phyloP scores from a whole-genome alignment of 129 eudicot genomes.

The Gnaphalium uliginosum region DNA sequence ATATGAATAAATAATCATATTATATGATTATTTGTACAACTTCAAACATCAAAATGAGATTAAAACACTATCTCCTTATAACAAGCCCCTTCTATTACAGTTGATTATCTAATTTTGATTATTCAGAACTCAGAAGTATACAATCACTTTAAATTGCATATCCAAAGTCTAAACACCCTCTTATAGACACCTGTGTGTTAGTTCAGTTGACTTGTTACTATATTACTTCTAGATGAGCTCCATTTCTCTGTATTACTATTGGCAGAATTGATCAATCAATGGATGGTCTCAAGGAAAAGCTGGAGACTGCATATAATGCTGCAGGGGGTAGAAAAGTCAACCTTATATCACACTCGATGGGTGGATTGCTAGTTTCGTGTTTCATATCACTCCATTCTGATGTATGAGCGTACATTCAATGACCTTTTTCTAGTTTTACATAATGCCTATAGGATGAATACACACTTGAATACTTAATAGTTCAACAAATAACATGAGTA shows the following conservation, averaged over 20 bases:
- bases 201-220: neutral
- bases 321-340: slow-evolving; percentile 86
- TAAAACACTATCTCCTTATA: neutral
- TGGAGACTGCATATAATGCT: slow-evolving; percentile 79
- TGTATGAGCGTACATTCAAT: slow-evolving; percentile 37
- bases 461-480: slow-evolving; percentile 7
- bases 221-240: neutral
- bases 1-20: too few species aligned
- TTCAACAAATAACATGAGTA: slow-evolving; percentile 19
- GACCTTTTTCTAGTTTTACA: neutral
- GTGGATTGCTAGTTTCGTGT: slow-evolving; percentile 76
- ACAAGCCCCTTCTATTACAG: neutral
- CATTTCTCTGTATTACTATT: slow-evolving; percentile 21
- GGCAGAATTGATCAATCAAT: slow-evolving; percentile 74
- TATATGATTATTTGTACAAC: neutral
- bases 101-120: neutral
- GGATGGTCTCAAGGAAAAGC: slow-evolving; percentile 68
- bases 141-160: neutral
- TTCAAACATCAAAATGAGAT: neutral
- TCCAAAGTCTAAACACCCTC: neutral
- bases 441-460: neutral
- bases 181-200: neutral
- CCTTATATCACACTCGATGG: slow-evolving; percentile 89
- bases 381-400: slow-evolving; percentile 77
- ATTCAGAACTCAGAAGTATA: neutral